A percentile compares a stretch with the other conserved stretches of the same genome.
These are phyloP conservation scores for Salix udensis DNA, from an alignment of 345 rosid species.

Conservation along the genomic window DNA sequence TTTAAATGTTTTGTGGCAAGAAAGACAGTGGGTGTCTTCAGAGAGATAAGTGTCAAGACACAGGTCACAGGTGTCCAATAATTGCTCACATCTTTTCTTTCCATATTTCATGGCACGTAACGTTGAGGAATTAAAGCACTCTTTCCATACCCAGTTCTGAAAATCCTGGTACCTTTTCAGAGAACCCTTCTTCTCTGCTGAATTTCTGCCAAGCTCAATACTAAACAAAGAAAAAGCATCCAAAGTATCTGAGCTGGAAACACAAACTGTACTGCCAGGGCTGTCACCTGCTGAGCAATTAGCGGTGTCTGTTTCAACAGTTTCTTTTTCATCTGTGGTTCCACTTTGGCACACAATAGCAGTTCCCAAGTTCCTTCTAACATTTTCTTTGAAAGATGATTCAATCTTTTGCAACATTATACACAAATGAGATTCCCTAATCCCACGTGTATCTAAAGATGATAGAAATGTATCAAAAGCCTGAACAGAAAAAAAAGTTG, in stretches of 20 bases:
- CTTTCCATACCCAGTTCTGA: slow-evolving; percentile 81
- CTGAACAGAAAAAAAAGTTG: slow-evolving; percentile 31
- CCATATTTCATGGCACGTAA: slow-evolving; percentile 53
- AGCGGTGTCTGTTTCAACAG: slow-evolving; percentile 38
- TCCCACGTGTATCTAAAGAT: slow-evolving; percentile 83
- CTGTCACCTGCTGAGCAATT: slow-evolving; percentile 43
- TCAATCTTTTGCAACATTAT: slow-evolving; percentile 85
- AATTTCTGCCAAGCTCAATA: slow-evolving; percentile 74
- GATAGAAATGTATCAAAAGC: slow-evolving; percentile 79
- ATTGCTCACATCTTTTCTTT: slow-evolving; percentile 48
- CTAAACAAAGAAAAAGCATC: slow-evolving; percentile 55
- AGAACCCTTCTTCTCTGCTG: slow-evolving; percentile 56
- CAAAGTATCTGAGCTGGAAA: slow-evolving; percentile 41
- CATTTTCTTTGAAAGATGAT: slow-evolving; percentile 65
- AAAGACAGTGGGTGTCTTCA: slow-evolving; percentile 54
- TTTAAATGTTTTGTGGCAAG: slow-evolving; percentile 62
- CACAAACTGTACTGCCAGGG: slow-evolving; percentile 59
- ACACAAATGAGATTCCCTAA: slow-evolving; percentile 91
- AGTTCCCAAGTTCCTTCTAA: slow-evolving; percentile 33
- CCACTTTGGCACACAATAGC: slow-evolving; percentile 26
- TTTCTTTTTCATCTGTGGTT: slow-evolving; percentile 36
- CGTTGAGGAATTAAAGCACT: slow-evolving; percentile 46
- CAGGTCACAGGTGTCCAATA: slow-evolving; percentile 60
- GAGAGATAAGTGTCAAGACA: slow-evolving; percentile 53
- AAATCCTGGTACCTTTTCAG: slow-evolving; percentile 69